Evolutionary conservation across 768 basidiomycete genomes (phyloP), one percentile per base, ranked within the genome.

Genomic region (Mycena rosella): DNA sequence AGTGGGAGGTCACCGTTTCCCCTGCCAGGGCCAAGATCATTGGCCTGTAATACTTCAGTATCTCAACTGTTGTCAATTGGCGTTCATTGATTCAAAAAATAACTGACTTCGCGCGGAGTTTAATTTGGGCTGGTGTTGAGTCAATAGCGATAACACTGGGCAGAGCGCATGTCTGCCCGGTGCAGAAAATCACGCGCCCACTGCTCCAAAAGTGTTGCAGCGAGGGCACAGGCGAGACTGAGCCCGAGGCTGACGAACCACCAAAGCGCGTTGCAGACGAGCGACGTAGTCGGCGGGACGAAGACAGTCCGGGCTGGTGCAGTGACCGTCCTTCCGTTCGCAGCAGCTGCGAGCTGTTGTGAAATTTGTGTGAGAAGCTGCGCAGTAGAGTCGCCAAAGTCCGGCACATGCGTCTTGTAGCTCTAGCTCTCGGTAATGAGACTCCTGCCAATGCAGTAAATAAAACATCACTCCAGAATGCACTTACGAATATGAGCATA

Each of bases 1-100:
- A 78, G 29, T 83, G 79, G 78, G 80, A 82, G 69, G 75, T 81
- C 17, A 66, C 69, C 15, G 74, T 73, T 20, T 67, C 68, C 7
- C 78, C 79, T 10, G 69, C 76, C 13, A 73, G 73, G 18, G 72
- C 69, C 1, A 63, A 60, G 14, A 63, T 79, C 3, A 45, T 62
- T 1, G 75, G 77, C 0, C 53, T 79, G 27, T 71, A 56, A 47
- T 26, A 14, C 44, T 58, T 58, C 3, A 22, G 38, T 38, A 15
- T 38, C 13, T 34, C 32, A 34, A 34, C 32, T 13, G 32, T 34
- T 34, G n/a, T n/a, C n/a, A n/a, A n/a, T n/a, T n/a, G n/a, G n/a
- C n/a, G n/a, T n/a, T n/a, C n/a, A n/a, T n/a, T n/a, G n/a, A n/a
- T n/a, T n/a, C n/a, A n/a, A n/a, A n/a, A n/a, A n/a, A n/a, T n/a